A percentile compares a stretch with the other conserved stretches of the same genome.
These are phyloP conservation scores for Abortiporus biennis DNA, from an alignment of 1,284 basidiomycete species.

Conservation along the genomic window DNA sequence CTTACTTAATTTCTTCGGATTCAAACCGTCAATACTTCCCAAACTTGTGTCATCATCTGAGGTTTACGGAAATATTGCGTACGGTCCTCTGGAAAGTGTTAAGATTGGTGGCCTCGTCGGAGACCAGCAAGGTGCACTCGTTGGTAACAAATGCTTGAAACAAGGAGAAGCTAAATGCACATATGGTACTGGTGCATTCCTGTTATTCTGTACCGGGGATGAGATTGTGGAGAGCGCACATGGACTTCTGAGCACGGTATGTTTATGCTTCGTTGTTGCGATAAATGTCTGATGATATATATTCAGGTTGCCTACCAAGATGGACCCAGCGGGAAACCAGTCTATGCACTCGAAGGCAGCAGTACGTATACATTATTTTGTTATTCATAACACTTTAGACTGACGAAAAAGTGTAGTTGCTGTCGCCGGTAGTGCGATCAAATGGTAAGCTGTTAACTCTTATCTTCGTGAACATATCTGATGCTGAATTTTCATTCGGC, in stretches of 20 bases:
- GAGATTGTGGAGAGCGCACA: conserved; percentile 84
- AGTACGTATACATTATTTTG: conserved; percentile 44
- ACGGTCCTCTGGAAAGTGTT: conserved; percentile 70
- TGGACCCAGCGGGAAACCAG: conserved; percentile 70
- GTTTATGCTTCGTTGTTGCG: conserved; percentile 13
- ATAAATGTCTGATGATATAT: conserved; percentile 5
- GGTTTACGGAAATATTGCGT: conserved; percentile 77
- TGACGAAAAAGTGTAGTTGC: conserved; percentile 51
- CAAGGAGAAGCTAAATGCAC: conserved; percentile 91
- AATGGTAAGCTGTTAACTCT: conserved; percentile 50
- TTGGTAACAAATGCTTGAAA: conserved; percentile 91
- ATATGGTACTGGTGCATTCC: conserved; percentile 94
- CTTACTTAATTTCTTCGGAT: conserved; percentile 84
- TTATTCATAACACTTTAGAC: neutral
- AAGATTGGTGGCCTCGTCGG: conserved; percentile 91
- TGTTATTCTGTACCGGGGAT: conserved; percentile 89
- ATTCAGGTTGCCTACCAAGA: conserved; percentile 86
- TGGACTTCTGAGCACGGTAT: conserved; percentile 84
- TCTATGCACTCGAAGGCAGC: conserved; percentile 93
- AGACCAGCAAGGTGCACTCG: conserved; percentile 94
- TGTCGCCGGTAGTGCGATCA: conserved; percentile 92
- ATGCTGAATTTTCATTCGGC: neutral
- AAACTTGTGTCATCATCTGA: conserved; percentile 89
- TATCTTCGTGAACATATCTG: conserved; percentile 4
- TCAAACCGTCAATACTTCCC: conserved; percentile 78